phyloP scores from a whole-genome alignment of 1,284 basidiomycete genomes.

The Pseudozyma sp. region DNA sequence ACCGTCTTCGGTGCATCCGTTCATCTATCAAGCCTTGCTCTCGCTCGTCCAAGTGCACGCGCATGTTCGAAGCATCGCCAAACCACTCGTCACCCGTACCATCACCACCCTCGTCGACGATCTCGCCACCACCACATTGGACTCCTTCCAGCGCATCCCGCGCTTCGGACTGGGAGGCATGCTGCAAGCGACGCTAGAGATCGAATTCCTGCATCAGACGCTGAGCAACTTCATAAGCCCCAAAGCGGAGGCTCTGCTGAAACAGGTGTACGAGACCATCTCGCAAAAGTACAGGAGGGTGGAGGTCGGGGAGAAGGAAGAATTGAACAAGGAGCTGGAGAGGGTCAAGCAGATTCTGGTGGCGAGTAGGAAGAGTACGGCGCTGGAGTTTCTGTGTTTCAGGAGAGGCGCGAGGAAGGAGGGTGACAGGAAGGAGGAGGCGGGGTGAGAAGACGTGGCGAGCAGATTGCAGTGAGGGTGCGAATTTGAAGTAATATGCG shows the following conservation, averaged over 20 bases:
- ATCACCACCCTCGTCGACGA: slow-evolving; percentile 84
- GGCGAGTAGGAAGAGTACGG: slow-evolving; percentile 87
- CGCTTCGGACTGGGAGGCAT: slow-evolving; percentile 98
- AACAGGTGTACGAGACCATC: slow-evolving; percentile 92
- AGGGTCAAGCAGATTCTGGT: slow-evolving; percentile 88
- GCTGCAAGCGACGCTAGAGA: slow-evolving; percentile 97
- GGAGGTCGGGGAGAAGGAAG: slow-evolving; percentile 9
- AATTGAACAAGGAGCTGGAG: slow-evolving; percentile 79
- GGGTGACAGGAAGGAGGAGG: not conserved
- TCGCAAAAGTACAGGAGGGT: slow-evolving; percentile 79
- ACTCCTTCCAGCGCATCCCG: slow-evolving; percentile 85
- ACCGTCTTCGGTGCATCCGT: slow-evolving; percentile 86
- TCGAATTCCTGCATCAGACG: slow-evolving; percentile 98
- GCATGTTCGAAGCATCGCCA: slow-evolving; percentile 83
- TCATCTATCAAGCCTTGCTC: slow-evolving; percentile 90
- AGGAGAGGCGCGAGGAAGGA: slow-evolving; percentile 23
- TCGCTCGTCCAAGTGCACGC: slow-evolving; percentile 91
- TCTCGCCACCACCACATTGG: slow-evolving; percentile 82
- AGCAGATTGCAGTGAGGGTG: too few relatives aligned
- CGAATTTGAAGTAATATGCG: too few relatives aligned
- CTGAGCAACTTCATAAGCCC: slow-evolving; percentile 86
- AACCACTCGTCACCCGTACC: slow-evolving; percentile 81
- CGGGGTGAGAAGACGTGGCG: not conserved
- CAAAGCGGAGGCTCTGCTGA: slow-evolving; percentile 81
- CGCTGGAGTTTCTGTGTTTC: slow-evolving; percentile 89